phyloP scores from a whole-genome alignment of 768 basidiomycete species.

The Agrocybe chaxingu region DNA sequence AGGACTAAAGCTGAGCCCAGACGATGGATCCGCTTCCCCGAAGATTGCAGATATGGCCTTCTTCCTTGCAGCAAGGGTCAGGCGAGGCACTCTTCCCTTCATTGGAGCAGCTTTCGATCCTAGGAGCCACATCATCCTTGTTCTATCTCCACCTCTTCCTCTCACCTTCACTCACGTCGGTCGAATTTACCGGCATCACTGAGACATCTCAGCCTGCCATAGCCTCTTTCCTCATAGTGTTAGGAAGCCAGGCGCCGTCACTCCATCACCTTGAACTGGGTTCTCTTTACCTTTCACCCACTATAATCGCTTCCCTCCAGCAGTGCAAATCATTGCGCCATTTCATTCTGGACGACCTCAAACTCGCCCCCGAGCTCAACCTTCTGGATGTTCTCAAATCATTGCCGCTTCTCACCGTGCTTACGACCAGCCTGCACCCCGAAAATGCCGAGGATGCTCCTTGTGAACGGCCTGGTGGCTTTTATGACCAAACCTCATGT shows the following conservation, averaged over 20 bases:
- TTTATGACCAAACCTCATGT: too few relatives aligned
- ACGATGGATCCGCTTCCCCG: background rate
- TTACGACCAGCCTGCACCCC: too few relatives aligned
- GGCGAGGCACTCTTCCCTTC: slow-evolving; percentile 1
- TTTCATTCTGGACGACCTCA: too few relatives aligned
- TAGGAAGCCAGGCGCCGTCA: background rate
- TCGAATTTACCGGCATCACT: slow-evolving; percentile 16
- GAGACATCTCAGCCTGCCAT: background rate
- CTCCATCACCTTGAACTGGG: too few relatives aligned
- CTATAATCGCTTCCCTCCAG: too few relatives aligned
- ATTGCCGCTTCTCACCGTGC: too few relatives aligned
- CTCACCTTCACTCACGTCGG: slow-evolving; percentile 14
- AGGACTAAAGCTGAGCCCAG: background rate
- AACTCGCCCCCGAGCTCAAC: too few relatives aligned
- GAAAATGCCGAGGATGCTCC: too few relatives aligned
- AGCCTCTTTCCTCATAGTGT: background rate
- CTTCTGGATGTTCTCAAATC: too few relatives aligned
- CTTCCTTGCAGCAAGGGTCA: background rate
- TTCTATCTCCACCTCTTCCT: slow-evolving; percentile 17
- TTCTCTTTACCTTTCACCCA: too few relatives aligned
- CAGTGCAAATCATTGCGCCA: too few relatives aligned
- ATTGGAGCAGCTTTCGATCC: background rate
- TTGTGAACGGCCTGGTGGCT: too few relatives aligned
- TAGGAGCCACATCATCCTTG: background rate
- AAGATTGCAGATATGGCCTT: background rate